phyloP scores from a whole-genome alignment of 805 yeast genomes.

The Lipomyces starkeyi region DNA sequence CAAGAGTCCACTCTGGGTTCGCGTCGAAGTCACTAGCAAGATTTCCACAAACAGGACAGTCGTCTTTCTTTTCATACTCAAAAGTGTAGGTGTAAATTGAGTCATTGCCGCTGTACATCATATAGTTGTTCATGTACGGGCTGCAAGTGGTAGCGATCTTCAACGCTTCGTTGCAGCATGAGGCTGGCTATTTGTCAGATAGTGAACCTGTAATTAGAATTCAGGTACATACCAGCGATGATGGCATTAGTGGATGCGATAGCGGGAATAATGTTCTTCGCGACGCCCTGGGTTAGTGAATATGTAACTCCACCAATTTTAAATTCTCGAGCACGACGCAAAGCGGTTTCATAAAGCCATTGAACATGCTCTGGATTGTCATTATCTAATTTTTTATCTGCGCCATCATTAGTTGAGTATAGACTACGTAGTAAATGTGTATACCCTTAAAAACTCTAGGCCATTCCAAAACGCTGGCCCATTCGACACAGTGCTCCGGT shows the following conservation, averaged over 20 bases:
- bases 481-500: slow-evolving; percentile 94
- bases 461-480: slow-evolving; percentile 83
- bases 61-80: slow-evolving; percentile 60
- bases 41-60: slow-evolving; percentile 80
- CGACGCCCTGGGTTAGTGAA: slow-evolving; percentile 79
- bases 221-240: slow-evolving; percentile 66
- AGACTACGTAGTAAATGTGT: not conserved
- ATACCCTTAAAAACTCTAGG: slow-evolving; percentile 53
- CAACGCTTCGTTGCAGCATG: slow-evolving; percentile 85
- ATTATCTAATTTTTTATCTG: slow-evolving; percentile 60
- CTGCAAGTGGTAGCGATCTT: slow-evolving; percentile 74
- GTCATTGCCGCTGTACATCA: slow-evolving; percentile 85
- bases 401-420: not conserved
- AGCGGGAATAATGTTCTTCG: slow-evolving; percentile 90
- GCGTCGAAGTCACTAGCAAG: slow-evolving; percentile 38
- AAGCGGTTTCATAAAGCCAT: slow-evolving; percentile 63
- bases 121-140: slow-evolving; percentile 73
- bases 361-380: slow-evolving; percentile 71
- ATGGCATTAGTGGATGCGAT: slow-evolving; percentile 94
- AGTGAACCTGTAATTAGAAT: not conserved
- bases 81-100: slow-evolving; percentile 79
- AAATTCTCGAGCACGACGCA: slow-evolving; percentile 64
- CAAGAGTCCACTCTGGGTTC: slow-evolving; percentile 45
- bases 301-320: slow-evolving; percentile 74
- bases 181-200: slow-evolving; percentile 38